Conservation (phyloP, 768 basidiomycete species). For the Tricholoma flavovirens region DNA sequence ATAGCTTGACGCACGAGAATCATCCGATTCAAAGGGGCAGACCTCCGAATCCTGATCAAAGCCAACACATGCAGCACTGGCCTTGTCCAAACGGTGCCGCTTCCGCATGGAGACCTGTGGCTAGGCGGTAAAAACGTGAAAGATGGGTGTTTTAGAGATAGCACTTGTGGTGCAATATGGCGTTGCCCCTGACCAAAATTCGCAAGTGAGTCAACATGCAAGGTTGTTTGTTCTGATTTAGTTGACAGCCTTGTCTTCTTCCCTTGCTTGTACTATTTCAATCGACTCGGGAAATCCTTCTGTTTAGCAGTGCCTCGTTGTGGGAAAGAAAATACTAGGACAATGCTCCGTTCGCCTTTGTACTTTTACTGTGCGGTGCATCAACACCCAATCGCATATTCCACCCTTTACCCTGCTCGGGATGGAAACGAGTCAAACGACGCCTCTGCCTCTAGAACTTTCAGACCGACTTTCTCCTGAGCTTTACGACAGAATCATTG, state of each 20-base stretch:
- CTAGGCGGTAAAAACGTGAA: no score
- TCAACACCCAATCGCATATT: neutral
- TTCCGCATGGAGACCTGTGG: neutral
- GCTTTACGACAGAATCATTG: conserved; percentile 25
- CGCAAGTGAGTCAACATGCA: no score
- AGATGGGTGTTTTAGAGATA: no score
- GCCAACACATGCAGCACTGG: neutral
- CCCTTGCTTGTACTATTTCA: neutral
- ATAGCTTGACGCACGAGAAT: neutral
- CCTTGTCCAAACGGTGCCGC: neutral
- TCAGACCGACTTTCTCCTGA: conserved; percentile 27
- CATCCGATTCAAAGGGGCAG: neutral
- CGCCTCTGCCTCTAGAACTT: conserved; percentile 15
- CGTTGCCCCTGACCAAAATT: no score
- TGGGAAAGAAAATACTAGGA: neutral
- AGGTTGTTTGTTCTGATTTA: neutral
- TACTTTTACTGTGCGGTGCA: neutral
- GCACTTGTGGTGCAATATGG: no score
- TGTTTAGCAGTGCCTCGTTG: neutral
- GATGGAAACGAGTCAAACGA: conserved; percentile 2
- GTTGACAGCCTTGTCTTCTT: neutral
- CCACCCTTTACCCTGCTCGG: neutral
- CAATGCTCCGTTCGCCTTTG: neutral
- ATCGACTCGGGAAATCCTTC: neutral
- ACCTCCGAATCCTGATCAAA: neutral